phyloP scores from a whole-genome alignment of 106 monocot species.

The Allium sativum region DNA sequence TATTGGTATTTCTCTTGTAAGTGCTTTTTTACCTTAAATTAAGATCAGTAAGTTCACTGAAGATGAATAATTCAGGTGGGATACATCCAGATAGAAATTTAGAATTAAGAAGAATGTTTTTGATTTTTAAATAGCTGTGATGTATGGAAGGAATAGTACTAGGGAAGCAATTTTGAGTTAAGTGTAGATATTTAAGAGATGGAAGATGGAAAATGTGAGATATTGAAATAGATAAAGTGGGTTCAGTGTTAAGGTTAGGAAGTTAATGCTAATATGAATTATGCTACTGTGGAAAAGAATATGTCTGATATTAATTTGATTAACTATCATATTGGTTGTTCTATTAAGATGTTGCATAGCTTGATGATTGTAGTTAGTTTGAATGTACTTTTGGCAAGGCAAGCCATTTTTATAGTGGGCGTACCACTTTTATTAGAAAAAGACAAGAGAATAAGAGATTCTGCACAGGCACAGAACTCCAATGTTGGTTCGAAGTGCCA shows the following conservation, averaged over 20 bases:
- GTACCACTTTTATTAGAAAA: no score
- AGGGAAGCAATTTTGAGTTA: conserved; percentile 38
- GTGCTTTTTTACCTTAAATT: conserved; percentile 34
- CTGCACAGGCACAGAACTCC: no score
- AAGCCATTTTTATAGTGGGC: no score
- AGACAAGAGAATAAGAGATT: no score
- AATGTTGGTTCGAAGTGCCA: no score
- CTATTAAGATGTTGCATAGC: no score
- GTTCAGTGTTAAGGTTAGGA: conserved; percentile 20
- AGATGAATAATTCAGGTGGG: conserved; percentile 31
- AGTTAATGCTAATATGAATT: no score
- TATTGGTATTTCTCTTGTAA: conserved; percentile 41
- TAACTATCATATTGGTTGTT: no score
- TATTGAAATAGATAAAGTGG: conserved; percentile 11
- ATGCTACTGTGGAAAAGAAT: no score
- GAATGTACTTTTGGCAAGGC: no score
- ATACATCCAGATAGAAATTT: conserved; percentile 44
- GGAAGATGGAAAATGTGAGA: conserved; percentile 23
- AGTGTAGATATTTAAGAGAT: conserved; percentile 28
- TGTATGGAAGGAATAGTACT: conserved; percentile 37
- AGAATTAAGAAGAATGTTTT: conserved; percentile 24
- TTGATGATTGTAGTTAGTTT: no score
- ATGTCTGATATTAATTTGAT: no score
- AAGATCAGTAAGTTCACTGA: conserved; percentile 19
- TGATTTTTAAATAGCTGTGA: conserved; percentile 32